These are phyloP conservation scores for Penicillium sclerotigenum DNA, from an alignment of 2,329 filamentous ascomycete genomes.

Conservation along the genomic window DNA sequence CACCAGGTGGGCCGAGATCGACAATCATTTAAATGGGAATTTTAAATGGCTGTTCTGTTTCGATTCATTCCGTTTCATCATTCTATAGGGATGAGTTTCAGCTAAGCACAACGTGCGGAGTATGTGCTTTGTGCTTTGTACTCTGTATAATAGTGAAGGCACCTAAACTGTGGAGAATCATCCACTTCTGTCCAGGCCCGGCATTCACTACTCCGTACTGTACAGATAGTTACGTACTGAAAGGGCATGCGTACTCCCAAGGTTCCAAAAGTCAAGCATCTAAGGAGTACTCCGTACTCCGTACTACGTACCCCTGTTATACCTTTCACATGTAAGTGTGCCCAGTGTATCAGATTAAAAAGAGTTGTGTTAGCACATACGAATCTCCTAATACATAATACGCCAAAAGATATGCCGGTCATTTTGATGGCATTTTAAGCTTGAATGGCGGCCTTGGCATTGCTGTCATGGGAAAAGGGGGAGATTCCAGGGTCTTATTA, in stretches of 20 bases:
- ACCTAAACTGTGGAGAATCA: slow-evolving; percentile 1
- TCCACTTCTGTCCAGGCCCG: neutral
- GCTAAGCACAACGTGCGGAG: neutral
- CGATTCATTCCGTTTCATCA: neutral
- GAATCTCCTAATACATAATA: neutral
- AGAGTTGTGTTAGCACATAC: neutral
- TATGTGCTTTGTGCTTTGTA: neutral
- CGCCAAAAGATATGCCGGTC: neutral
- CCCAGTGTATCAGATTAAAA: neutral
- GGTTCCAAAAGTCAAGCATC: neutral
- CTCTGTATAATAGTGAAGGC: neutral
- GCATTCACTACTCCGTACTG: neutral
- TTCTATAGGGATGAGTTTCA: slow-evolving; percentile 7
- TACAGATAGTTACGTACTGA: neutral
- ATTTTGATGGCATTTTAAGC: slow-evolving; percentile 9
- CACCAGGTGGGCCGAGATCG: slow-evolving; percentile 20
- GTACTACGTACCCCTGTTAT: neutral
- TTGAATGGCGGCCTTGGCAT: slow-evolving; percentile 17
- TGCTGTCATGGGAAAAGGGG: slow-evolving; percentile 4
- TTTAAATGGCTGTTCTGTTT: neutral
- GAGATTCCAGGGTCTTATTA: neutral
- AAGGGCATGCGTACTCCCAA: neutral
- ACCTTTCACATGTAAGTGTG: neutral
- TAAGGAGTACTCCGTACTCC: too few relatives aligned
- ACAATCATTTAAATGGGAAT: slow-evolving; percentile 8